Evolutionary conservation across 768 basidiomycete species (phyloP).

Genomic region (Gymnopilus dilepis): DNA sequence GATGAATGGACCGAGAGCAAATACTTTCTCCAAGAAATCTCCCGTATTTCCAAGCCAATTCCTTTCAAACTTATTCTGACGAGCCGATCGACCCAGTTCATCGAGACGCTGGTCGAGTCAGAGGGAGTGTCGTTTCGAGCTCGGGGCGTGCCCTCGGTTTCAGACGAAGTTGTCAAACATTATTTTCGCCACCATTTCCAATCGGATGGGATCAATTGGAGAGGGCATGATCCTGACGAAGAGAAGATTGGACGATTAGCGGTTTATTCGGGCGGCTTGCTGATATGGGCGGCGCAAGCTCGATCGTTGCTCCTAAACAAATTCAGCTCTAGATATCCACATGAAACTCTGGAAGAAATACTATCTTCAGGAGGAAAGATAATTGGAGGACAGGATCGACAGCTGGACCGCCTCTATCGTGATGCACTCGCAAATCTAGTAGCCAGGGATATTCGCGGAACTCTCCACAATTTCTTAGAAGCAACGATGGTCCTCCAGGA

Average conservation of each 20-base stretch:
- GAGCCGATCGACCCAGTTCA: not conserved
- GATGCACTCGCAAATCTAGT: not conserved
- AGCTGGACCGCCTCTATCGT: not conserved
- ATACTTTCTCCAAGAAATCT: not conserved
- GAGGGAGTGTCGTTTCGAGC: not conserved
- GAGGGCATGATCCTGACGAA: not conserved
- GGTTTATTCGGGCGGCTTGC: not conserved
- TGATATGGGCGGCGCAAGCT: slow-evolving; percentile 6
- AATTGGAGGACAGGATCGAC: not conserved
- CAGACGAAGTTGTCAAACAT: not conserved
- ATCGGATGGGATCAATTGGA: not conserved
- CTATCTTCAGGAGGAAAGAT: not conserved
- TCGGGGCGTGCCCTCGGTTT: not conserved
- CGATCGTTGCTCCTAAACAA: not conserved
- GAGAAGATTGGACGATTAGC: not conserved
- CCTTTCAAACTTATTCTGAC: not conserved
- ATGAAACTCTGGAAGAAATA: slow-evolving; percentile 5
- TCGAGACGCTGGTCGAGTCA: not conserved
- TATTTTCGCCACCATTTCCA: not conserved
- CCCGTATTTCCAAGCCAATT: no score
- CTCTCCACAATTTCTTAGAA: not conserved
- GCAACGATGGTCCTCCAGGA: not conserved
- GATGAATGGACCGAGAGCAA: not conserved
- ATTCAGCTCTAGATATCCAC: not conserved
- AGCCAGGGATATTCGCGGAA: not conserved